phyloP scores from a whole-genome alignment of 345 rosid genomes.

The Dovyalis caffra region DNA sequence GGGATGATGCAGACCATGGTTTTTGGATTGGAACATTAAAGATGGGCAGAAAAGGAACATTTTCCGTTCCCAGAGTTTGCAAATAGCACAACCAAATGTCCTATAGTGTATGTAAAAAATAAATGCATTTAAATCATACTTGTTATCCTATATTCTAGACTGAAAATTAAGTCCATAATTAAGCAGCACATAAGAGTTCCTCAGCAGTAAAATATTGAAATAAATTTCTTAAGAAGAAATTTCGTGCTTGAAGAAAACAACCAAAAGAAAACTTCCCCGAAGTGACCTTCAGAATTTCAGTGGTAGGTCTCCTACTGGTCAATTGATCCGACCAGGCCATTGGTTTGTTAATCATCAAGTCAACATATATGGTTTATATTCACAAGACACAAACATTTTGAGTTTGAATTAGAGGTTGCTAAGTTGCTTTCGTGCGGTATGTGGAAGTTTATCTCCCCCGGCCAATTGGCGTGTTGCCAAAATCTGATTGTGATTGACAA shows the following conservation, averaged over 20 bases:
- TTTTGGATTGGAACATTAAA: neutral
- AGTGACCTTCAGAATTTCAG: neutral
- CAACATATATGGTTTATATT: neutral
- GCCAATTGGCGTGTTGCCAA: neutral
- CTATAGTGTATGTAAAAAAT: neutral
- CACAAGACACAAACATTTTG: neutral
- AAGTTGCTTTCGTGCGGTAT: neutral
- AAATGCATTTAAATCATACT: neutral
- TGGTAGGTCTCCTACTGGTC: neutral
- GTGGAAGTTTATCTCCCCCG: neutral
- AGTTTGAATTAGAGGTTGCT: neutral
- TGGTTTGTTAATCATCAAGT: neutral
- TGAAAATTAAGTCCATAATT: neutral
- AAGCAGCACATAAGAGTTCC: neutral
- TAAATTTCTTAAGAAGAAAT: neutral
- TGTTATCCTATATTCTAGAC: neutral
- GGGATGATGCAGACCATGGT: neutral
- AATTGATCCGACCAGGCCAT: neutral
- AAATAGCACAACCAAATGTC: neutral
- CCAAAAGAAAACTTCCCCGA: neutral
- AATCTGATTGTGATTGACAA: neutral
- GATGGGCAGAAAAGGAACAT: neutral
- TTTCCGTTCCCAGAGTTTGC: neutral
- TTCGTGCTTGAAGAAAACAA: neutral
- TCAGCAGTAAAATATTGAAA: neutral